A percentile compares a stretch with the other conserved stretches of the same genome.
phyloP scores from a whole-genome alignment of 441 rosid species.

The Erodium chrysanthum region DNA sequence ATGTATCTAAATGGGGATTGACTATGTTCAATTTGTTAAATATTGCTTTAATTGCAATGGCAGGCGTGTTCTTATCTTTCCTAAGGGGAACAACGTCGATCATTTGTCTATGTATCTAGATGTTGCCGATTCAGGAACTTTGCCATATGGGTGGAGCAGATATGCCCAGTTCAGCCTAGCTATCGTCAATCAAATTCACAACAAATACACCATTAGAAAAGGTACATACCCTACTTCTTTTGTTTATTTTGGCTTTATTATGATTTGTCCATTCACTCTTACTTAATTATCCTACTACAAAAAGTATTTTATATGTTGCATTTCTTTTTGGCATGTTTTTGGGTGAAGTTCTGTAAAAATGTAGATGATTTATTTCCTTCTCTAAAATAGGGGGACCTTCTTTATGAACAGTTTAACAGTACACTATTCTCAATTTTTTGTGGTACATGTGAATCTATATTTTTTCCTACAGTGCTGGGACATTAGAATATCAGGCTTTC shows the following conservation, averaged over 20 bases:
- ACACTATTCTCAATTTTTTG: background rate
- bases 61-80: conserved; percentile 83
- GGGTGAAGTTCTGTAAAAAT: background rate
- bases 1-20: background rate
- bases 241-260: background rate
- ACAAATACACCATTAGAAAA: conserved; percentile 59
- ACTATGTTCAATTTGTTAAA: conserved; percentile 13
- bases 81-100: conserved; percentile 93
- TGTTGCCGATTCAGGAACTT: conserved; percentile 63
- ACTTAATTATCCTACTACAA: background rate
- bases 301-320: background rate
- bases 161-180: conserved; percentile 80
- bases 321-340: background rate
- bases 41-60: conserved; percentile 17
- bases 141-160: conserved; percentile 94
- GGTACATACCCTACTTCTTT: conserved; percentile 30
- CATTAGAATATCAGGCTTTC: background rate
- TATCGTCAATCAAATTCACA: conserved; percentile 62
- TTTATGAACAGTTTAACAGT: background rate
- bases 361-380: background rate
- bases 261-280: background rate
- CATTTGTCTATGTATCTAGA: conserved; percentile 89
- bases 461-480: background rate
- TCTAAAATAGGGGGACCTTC: background rate
- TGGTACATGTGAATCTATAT: background rate